Conservation (phyloP, 2,329 filamentous ascomycete genomes). For the Mycogone perniciosa region DNA sequence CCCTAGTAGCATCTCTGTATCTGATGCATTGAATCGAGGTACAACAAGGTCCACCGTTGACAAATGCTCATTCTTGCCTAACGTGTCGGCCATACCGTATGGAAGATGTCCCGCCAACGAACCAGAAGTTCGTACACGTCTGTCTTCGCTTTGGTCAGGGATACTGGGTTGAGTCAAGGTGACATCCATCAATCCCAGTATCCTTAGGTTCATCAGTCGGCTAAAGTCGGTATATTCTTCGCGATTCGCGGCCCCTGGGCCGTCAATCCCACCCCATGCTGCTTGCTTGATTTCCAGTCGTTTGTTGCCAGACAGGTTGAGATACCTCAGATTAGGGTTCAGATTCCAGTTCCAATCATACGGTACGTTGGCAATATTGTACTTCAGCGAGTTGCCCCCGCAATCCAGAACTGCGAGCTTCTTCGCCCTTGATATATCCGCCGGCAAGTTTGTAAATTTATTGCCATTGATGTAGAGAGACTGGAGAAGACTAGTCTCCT, state of each 20-base stretch:
- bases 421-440: slow-evolving; percentile 89
- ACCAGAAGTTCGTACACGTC: slow-evolving; percentile 93
- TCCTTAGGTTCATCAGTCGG: slow-evolving; percentile 72
- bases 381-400: slow-evolving; percentile 90
- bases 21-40: slow-evolving; percentile 81
- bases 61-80: slow-evolving; percentile 88
- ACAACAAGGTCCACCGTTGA: slow-evolving; percentile 95
- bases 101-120: slow-evolving; percentile 83
- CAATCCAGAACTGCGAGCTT: slow-evolving; percentile 90
- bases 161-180: slow-evolving; percentile 90
- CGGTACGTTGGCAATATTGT: slow-evolving; percentile 98
- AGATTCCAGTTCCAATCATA: slow-evolving; percentile 99
- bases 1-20: slow-evolving; percentile 86
- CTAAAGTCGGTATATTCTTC: slow-evolving; percentile 80
- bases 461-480: slow-evolving; percentile 95
- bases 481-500: slow-evolving; percentile 80
- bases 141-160: slow-evolving; percentile 90
- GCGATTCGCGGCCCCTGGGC: slow-evolving; percentile 47
- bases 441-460: slow-evolving; percentile 93
- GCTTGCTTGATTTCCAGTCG: slow-evolving; percentile 80
- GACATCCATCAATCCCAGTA: slow-evolving; percentile 95
- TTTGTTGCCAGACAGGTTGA: slow-evolving; percentile 96
- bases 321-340: slow-evolving; percentile 88
- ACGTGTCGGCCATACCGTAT: slow-evolving; percentile 95
- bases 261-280: slow-evolving; percentile 37